phyloP scores from a whole-genome alignment of 2,329 filamentous ascomycete species.

The Aspergillus latus region DNA sequence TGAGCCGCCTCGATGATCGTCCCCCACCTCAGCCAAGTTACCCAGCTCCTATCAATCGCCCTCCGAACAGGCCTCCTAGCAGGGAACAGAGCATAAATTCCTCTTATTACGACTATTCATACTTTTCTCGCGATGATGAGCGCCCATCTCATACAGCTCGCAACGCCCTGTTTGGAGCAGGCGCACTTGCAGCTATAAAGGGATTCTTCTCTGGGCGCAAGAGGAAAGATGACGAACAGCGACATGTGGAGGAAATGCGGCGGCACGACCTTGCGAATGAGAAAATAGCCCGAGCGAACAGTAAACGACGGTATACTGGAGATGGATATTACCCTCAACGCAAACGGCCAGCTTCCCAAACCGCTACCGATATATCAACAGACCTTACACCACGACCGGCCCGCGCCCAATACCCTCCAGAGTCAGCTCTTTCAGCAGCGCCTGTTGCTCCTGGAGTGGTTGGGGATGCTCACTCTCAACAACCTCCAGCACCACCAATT shows the following conservation, averaged over 20 bases:
- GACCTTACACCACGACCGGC: conserved; percentile 33
- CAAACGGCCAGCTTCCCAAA: conserved; percentile 33
- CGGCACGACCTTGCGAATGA: conserved; percentile 55
- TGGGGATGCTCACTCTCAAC: conserved; percentile 31
- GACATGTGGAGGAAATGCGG: conserved; percentile 57
- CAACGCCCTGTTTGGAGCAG: conserved; percentile 65
- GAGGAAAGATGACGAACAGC: conserved; percentile 57
- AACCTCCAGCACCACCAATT: conserved; percentile 43
- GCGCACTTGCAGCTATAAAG: conserved; percentile 59
- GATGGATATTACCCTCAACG: conserved; percentile 54
- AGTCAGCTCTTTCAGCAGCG: conserved; percentile 34
- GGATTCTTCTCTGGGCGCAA: conserved; percentile 63
- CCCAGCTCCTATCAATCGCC: conserved; percentile 33
- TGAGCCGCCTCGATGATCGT: conserved; percentile 53
- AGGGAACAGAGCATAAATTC: conserved; percentile 37
- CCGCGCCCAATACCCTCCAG: conserved; percentile 32
- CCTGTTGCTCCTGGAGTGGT: conserved; percentile 33
- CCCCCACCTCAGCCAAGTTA: conserved; percentile 49
- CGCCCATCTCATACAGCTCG: conserved; percentile 51
- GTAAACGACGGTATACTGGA: conserved; percentile 66
- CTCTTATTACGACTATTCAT: conserved; percentile 38
- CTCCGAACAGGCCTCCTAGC: conserved; percentile 36
- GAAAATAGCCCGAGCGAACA: conserved; percentile 52
- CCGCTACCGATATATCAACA: conserved; percentile 40
- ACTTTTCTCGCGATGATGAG: conserved; percentile 37